phyloP scores from a whole-genome alignment of 2,329 filamentous ascomycete genomes.

The Botrytis hyacinthi region DNA sequence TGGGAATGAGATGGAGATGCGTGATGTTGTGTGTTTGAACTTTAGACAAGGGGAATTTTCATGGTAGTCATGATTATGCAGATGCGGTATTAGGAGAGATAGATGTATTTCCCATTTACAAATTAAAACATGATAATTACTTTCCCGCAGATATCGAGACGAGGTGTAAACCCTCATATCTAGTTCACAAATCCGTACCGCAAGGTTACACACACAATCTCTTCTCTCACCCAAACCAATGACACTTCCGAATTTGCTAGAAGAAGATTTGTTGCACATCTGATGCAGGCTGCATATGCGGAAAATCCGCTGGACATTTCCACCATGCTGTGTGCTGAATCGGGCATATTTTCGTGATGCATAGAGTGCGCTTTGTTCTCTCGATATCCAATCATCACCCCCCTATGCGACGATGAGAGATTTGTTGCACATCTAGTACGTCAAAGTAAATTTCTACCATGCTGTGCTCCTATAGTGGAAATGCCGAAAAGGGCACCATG shows the following conservation, averaged over 20 bases:
- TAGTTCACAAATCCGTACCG: rapidly evolving
- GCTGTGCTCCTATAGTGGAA: neutral
- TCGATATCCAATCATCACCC: neutral
- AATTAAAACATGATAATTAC: too few species aligned
- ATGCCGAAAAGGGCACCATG: neutral
- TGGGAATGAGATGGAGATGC: too few species aligned
- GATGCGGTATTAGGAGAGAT: too few species aligned
- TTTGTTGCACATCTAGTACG: neutral
- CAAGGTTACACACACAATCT: neutral
- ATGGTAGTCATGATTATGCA: neutral
- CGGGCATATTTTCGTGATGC: neutral
- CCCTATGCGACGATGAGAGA: neutral
- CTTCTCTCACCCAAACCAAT: neutral
- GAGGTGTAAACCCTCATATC: neutral
- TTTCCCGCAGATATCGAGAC: neutral
- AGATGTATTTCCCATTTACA: neutral
- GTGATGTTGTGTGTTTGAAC: neutral
- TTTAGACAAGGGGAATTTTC: neutral
- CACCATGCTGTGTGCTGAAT: neutral
- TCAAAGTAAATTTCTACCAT: neutral
- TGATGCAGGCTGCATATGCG: neutral
- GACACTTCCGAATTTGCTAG: too few species aligned
- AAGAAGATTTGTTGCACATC: neutral
- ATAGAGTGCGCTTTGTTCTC: neutral
- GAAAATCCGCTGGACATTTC: neutral